A percentile compares a stretch with the other conserved stretches of the same genome.
Conservation (phyloP, 805 yeast genomes). For the Ascoidea asiatica region DNA sequence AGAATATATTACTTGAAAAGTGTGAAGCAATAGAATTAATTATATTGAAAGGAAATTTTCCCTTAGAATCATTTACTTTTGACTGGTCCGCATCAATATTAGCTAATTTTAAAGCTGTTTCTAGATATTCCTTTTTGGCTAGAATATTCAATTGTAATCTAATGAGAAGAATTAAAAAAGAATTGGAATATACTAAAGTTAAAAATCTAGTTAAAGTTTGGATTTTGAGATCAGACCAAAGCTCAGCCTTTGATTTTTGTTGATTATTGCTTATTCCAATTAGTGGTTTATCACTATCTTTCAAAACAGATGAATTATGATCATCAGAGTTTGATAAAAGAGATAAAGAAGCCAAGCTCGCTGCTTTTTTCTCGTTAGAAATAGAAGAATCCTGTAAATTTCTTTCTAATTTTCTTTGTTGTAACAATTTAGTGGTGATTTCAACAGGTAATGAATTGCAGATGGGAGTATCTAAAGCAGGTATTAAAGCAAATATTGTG, state of each 20-base stretch:
- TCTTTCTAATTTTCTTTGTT: constrained; percentile 36
- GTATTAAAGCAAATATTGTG: constrained; percentile 72
- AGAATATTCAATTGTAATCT: constrained; percentile 78
- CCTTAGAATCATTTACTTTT: constrained; percentile 7
- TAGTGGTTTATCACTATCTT: not conserved
- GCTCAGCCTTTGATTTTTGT: constrained; percentile 40
- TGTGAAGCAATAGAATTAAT: constrained; percentile 2
- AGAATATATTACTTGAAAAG: not conserved
- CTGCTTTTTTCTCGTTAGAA: constrained; percentile 4
- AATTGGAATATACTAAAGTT: constrained; percentile 53
- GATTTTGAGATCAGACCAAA: constrained; percentile 76
- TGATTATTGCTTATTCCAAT: not conserved
- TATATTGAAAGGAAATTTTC: constrained; percentile 6
- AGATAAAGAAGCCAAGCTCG: constrained; percentile 7
- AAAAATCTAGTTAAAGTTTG: constrained; percentile 62
- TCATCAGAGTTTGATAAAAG: constrained; percentile 16
- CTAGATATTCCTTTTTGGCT: constrained; percentile 76
- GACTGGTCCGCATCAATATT: constrained; percentile 25
- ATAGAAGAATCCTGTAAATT: constrained; percentile 11
- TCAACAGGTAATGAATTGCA: constrained; percentile 57
- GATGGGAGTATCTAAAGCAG: constrained; percentile 58
- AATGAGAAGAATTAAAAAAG: constrained; percentile 63
- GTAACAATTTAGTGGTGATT: constrained; percentile 53
- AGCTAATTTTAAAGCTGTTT: constrained; percentile 62
- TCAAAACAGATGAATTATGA: constrained; percentile 5